Evolutionary conservation across 345 rosid genomes (phyloP).

Genomic region (Sisymbrium altissimum): DNA sequence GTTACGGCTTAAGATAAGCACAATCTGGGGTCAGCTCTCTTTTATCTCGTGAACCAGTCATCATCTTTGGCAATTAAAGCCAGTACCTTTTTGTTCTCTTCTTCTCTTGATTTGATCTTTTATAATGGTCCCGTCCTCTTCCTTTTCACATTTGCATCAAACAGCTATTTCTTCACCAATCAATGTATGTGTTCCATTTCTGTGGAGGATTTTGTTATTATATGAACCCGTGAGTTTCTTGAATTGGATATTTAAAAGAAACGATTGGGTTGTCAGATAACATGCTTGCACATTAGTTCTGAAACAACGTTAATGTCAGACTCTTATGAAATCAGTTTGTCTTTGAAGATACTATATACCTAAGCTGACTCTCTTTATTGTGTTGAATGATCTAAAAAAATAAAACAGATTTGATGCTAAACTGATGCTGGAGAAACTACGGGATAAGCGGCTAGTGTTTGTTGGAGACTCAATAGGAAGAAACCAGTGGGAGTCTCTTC

Average conservation of each 20-base stretch:
- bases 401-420: slow-evolving; percentile 66
- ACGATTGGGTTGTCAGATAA: background rate
- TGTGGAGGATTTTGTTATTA: background rate
- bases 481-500: slow-evolving; percentile 95
- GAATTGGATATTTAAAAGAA: background rate
- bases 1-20: slow-evolving; percentile 32
- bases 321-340: background rate
- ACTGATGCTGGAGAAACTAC: slow-evolving; percentile 61
- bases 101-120: slow-evolving; percentile 14
- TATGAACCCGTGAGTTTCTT: slow-evolving; percentile 20
- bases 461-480: slow-evolving; percentile 95
- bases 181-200: background rate
- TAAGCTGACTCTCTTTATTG: background rate
- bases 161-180: slow-evolving; percentile 8
- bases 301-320: background rate
- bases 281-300: background rate
- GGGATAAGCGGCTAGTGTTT: slow-evolving; percentile 63
- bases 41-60: slow-evolving; percentile 22
- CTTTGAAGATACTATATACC: background rate
- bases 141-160: slow-evolving; percentile 23
- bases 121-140: slow-evolving; percentile 28
- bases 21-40: background rate
- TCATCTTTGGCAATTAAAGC: slow-evolving; percentile 15
- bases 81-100: slow-evolving; percentile 24
- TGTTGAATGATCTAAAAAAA: background rate